Evolutionary conservation across 192 early-diverging fungal genomes (phyloP).

Genomic region (Gonapodya prolifera): DNA sequence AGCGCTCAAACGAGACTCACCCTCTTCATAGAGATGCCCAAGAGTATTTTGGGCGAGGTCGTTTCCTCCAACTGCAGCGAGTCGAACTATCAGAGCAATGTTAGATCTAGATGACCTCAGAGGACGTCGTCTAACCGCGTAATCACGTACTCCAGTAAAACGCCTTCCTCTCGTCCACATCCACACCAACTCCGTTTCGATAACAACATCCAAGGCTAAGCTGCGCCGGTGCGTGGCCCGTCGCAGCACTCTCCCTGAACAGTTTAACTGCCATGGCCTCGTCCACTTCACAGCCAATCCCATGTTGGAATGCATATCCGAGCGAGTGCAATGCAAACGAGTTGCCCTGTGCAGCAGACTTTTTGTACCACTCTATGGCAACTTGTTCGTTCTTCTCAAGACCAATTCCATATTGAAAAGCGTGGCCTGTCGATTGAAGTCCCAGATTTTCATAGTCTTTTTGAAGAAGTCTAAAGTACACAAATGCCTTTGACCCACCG

Average conservation of each 20-base stretch:
- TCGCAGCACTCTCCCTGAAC: background rate
- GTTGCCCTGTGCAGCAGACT: background rate
- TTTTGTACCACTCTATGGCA: background rate
- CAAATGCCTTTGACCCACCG: no score
- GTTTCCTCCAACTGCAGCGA: conserved; percentile 5
- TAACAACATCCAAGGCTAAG: background rate
- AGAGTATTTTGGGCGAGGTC: conserved; percentile 7
- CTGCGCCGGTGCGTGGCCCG: background rate
- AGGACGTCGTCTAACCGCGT: no score
- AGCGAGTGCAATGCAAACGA: background rate
- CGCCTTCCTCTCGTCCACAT: background rate
- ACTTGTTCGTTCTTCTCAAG: background rate
- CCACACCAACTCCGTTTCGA: background rate
- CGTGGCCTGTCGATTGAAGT: no score
- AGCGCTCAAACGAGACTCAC: background rate
- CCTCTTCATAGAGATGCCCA: conserved; percentile 7
- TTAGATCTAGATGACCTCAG: no score
- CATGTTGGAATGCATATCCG: background rate
- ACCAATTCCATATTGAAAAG: background rate
- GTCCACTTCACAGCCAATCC: background rate
- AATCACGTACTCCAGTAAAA: no score
- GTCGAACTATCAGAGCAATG: no score
- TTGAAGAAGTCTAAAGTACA: no score
- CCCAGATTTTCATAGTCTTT: no score
- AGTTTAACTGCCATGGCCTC: background rate